Conservation (phyloP, 192 early-diverging fungal genomes). For the Coemansia sp. region DNA sequence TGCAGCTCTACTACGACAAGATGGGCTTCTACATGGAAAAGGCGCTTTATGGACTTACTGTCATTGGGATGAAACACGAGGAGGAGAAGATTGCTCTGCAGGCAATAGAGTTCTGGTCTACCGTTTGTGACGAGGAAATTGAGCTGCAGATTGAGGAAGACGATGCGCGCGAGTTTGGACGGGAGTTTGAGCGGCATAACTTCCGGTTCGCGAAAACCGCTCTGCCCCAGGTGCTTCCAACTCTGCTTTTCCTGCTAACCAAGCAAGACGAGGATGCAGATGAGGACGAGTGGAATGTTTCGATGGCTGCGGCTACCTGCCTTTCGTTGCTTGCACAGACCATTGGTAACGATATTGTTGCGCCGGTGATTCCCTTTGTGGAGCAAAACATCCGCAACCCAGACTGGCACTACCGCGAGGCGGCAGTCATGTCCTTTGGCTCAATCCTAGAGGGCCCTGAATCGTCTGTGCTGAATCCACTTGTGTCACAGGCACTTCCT, state of each 20-base stretch:
- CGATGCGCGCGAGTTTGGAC: conserved; percentile 60
- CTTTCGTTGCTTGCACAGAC: conserved; percentile 83
- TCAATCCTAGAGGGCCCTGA: conserved; percentile 96
- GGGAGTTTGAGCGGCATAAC: conserved; percentile 54
- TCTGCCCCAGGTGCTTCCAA: conserved; percentile 79
- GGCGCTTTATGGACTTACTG: conserved; percentile 89
- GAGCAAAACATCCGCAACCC: conserved; percentile 77
- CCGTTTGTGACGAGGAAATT: conserved; percentile 94
- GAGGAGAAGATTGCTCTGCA: conserved; percentile 90
- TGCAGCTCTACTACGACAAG: conserved; percentile 94
- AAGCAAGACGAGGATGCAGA: conserved; percentile 98
- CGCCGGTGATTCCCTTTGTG: conserved; percentile 86
- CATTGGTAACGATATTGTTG: conserved; percentile 79
- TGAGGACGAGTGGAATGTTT: conserved; percentile 98
- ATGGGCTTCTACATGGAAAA: conserved; percentile 98
- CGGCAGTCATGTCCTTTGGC: conserved; percentile 98
- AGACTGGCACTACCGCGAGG: conserved; percentile 95
- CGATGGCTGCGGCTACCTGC: conserved; percentile 98
- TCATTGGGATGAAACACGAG: conserved; percentile 88
- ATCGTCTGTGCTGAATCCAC: conserved; percentile 59
- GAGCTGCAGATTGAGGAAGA: conserved; percentile 65
- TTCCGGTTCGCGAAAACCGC: conserved; percentile 79
- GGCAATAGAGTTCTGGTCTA: conserved; percentile 99
- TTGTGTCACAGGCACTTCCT: conserved; percentile 84
- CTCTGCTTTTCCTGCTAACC: conserved; percentile 86